These are phyloP conservation scores for Macrocybe gigantea DNA, from an alignment of 768 basidiomycete genomes.

Conservation along the genomic window DNA sequence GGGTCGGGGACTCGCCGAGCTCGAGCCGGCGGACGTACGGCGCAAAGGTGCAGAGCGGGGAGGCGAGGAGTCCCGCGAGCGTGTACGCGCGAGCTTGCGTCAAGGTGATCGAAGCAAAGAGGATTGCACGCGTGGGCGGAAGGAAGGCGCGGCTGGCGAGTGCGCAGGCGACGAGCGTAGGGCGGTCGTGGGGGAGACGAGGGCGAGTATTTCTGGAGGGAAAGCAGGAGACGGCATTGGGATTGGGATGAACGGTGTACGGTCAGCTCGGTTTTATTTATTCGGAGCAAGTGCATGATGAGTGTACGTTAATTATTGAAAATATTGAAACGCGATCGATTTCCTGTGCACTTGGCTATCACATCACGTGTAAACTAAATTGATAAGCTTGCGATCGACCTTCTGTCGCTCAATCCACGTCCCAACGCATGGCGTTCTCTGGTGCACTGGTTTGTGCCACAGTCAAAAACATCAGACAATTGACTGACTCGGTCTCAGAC, in stretches of 20 bases:
- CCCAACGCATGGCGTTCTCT: constrained; percentile 68
- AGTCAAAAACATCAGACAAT: constrained; percentile 6
- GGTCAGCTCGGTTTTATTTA: no score
- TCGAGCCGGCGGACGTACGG: neutral
- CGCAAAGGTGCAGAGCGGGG: neutral
- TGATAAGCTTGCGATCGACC: no score
- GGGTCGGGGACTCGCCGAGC: neutral
- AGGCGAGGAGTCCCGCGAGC: neutral
- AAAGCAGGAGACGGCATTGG: constrained; percentile 1
- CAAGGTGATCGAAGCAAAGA: neutral
- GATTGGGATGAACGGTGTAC: neutral
- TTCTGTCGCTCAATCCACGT: no score
- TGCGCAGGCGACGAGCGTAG: neutral
- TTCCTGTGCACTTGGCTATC: no score
- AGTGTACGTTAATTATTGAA: no score
- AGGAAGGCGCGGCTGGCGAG: neutral
- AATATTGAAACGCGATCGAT: no score
- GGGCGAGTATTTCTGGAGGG: neutral
- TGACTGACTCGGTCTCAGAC: constrained; percentile 41
- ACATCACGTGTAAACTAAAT: no score
- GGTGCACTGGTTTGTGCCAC: constrained; percentile 64
- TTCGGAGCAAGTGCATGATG: no score
- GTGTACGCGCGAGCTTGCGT: neutral
- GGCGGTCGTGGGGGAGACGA: neutral
- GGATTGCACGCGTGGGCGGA: neutral